Evolutionary conservation across 2,329 filamentous ascomycete species (phyloP).

Genomic region (Fusarium musae): DNA sequence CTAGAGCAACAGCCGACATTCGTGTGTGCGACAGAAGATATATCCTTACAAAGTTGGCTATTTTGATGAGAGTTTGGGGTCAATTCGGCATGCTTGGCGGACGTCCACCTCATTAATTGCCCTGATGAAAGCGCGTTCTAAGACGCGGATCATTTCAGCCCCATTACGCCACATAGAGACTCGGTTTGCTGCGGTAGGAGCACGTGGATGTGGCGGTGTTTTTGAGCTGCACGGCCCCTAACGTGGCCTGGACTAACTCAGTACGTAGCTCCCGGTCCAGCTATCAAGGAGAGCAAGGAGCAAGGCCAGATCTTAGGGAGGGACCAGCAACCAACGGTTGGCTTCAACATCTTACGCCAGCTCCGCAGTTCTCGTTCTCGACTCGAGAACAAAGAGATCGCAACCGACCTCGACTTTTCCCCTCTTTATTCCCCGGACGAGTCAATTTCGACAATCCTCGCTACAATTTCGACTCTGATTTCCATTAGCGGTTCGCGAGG

Average conservation of each 20-base stretch:
- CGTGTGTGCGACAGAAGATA: slow-evolving; percentile 19
- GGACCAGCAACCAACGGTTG: slow-evolving; percentile 40
- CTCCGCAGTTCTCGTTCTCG: slow-evolving; percentile 29
- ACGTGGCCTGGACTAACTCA: slow-evolving; percentile 30
- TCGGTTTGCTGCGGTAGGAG: not conserved
- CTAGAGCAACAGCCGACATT: slow-evolving; percentile 33
- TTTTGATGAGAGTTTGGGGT: slow-evolving; percentile 20
- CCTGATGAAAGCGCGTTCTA: slow-evolving; percentile 38
- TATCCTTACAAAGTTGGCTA: slow-evolving; percentile 4
- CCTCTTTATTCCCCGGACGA: not conserved
- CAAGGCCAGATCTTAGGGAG: slow-evolving; percentile 47
- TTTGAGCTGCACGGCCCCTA: slow-evolving; percentile 29
- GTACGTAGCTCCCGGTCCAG: slow-evolving; percentile 33
- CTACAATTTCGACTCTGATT: not conserved
- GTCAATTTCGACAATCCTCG: slow-evolving; percentile 5
- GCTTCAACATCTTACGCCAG: slow-evolving; percentile 33
- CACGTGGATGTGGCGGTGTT: slow-evolving; percentile 46
- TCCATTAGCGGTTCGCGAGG: slow-evolving; percentile 20
- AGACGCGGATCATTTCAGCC: slow-evolving; percentile 42
- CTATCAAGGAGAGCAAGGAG: slow-evolving; percentile 35
- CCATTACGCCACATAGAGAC: slow-evolving; percentile 34
- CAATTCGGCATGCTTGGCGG: slow-evolving; percentile 28
- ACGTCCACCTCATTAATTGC: slow-evolving; percentile 29
- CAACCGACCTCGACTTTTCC: slow-evolving; percentile 1
- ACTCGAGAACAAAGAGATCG: slow-evolving; percentile 21